These are phyloP conservation scores for Cymbopogon flexuosus DNA, from an alignment of 202 grass and related monocot species.

Conservation along the genomic window DNA sequence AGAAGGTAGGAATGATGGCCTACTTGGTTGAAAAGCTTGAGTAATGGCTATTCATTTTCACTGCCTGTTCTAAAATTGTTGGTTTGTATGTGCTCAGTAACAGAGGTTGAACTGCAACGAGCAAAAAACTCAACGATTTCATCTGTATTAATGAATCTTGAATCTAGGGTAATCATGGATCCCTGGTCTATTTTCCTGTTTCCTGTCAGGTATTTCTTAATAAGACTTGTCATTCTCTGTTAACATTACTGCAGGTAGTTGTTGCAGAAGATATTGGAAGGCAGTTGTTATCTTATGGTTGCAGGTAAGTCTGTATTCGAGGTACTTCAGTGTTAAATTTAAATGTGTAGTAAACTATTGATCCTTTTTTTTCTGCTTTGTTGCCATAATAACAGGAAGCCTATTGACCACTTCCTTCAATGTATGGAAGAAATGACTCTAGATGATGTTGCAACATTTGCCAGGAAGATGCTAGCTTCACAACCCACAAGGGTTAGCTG, in stretches of 20 bases:
- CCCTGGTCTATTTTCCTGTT: not conserved
- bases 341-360: not conserved
- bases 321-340: not conserved
- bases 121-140: conserved; percentile 81
- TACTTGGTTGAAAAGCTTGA: not conserved
- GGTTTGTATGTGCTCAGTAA: conserved; percentile 52
- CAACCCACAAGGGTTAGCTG: conserved; percentile 71
- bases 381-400: conserved; percentile 53
- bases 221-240: conserved; percentile 2
- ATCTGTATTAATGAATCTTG: conserved; percentile 68
- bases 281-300: conserved; percentile 45
- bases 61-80: conserved; percentile 27
- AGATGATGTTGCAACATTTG: conserved; percentile 60
- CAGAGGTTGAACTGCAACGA: conserved; percentile 61
- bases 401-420: conserved; percentile 62
- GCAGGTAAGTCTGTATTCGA: conserved; percentile 31
- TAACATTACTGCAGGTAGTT: conserved; percentile 31
- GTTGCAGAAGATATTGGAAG: conserved; percentile 50
- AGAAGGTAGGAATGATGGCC: conserved; percentile 45
- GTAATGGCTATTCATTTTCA: not conserved
- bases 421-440: conserved; percentile 63
- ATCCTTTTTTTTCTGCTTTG: conserved; percentile 5
- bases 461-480: conserved; percentile 62
- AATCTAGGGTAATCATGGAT: conserved; percentile 62
- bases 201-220: conserved; percentile 7